Conservation (phyloP, 23 red algal species). For the Agarophyton chilense region DNA sequence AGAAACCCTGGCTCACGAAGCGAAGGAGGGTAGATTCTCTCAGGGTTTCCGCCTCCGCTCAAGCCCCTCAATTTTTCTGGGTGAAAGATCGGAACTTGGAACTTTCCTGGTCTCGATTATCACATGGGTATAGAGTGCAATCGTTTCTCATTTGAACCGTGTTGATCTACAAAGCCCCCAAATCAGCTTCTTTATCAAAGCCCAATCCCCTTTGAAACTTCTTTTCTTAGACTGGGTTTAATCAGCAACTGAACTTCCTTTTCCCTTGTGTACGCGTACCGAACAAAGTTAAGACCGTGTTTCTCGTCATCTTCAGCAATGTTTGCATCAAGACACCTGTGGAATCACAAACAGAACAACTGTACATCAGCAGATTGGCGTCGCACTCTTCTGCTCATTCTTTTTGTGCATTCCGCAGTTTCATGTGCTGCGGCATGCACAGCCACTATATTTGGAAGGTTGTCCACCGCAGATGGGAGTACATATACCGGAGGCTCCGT, state of each 20-base stretch:
- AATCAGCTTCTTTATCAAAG: background rate
- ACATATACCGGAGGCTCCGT: conserved; percentile 23
- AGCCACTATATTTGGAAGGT: conserved; percentile 46
- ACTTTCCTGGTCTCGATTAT: too few species aligned
- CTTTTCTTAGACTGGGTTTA: too few species aligned
- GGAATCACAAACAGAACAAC: background rate
- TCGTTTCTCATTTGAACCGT: background rate
- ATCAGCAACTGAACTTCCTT: too few species aligned
- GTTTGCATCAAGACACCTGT: background rate
- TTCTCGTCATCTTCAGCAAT: background rate
- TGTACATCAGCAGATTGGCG: background rate
- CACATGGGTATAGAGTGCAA: too few species aligned
- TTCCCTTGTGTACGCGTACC: too few species aligned
- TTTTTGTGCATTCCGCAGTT: background rate
- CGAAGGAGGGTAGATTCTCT: too few species aligned
- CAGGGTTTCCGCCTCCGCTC: too few species aligned
- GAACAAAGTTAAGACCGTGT: background rate
- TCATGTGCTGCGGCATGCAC: conserved; percentile 43
- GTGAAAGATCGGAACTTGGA: too few species aligned
- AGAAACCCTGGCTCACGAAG: too few species aligned
- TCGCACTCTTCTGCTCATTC: background rate
- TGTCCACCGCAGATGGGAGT: conserved; percentile 44
- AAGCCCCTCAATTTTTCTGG: too few species aligned
- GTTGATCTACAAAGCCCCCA: too few species aligned
- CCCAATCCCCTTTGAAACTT: background rate